Base-by-base conservation (phyloP, 805 yeast genomes). In the Wickerhamomyces silvicola region DNA sequence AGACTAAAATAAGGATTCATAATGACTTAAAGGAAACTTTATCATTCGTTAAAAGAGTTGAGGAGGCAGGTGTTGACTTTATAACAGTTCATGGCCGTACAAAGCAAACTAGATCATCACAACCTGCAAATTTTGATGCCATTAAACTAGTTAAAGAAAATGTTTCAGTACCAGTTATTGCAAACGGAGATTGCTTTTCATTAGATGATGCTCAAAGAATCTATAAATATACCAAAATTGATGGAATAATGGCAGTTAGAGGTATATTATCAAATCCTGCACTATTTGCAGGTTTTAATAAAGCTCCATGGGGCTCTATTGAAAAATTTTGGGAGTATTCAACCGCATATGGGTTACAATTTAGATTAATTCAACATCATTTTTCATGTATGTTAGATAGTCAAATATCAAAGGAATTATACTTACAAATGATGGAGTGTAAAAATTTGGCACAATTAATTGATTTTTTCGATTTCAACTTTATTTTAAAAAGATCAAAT, bases 221-320 rank as follows among this genome's bases (percentile, higher is more conserved):
- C 18, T 73, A 75, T 0, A 60, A 70, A 10, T 53, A 54, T 31
- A 87, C 97, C 0, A 81, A 81, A 1, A 86, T 76, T 24, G 92
- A 85, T 52, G 98, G 97, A 7, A 82, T 92, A 7, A 92, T 92
- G 98, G 81, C 97, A 3, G 98, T 84, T 2, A 63, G 98, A 39
- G 98, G 98, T 0, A 64, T 85, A 3, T 60, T 92, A 31, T 64
- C 72, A 18, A 92, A 92, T 54, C 98, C 98, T 0, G 94, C 88
- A 0, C 48, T 92, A 42, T 92, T 92, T 59, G 72, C 82, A 2
- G 95, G 94, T 0, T 72, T 56, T 49, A 62, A 63, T 0, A 64
- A 60, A 32, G 80, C 95, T 3, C 96, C 97, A 3, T 92, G 97
- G 97, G 74, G 79, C 6, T 90, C 94, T 7, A 61, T 92, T 6